Evolutionary conservation across 176 grass and related monocot genomes (phyloP).

Genomic region (Alloteropsis semialata): DNA sequence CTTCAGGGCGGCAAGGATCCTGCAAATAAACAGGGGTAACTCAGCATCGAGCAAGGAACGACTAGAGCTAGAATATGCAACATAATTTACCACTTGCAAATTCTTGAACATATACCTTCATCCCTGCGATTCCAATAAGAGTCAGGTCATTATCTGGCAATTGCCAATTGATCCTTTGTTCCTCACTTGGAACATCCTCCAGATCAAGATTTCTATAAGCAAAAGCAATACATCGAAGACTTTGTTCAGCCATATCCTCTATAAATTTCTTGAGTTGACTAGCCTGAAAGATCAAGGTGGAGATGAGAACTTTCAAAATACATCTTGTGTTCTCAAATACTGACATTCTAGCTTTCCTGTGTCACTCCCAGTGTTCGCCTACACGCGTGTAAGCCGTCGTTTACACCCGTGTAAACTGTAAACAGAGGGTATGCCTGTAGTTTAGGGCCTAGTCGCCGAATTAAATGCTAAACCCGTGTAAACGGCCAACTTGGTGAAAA

Average conservation of each 20-base stretch:
- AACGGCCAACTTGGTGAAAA: no score
- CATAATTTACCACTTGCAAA: constrained; percentile 25
- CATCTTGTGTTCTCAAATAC: neutral
- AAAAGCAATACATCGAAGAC: constrained; percentile 92
- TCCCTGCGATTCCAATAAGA: constrained; percentile 81
- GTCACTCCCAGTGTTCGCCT: no score
- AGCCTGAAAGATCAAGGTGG: constrained; percentile 46
- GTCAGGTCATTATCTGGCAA: constrained; percentile 71
- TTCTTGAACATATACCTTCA: constrained; percentile 65
- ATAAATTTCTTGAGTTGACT: constrained; percentile 65
- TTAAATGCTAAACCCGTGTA: no score
- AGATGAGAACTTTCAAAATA: constrained; percentile 1
- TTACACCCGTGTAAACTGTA: no score
- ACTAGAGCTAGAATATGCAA: constrained; percentile 7
- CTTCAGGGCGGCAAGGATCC: constrained; percentile 94
- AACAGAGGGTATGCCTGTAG: no score
- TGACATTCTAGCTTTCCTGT: neutral
- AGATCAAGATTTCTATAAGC: constrained; percentile 62
- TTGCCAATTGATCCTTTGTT: constrained; percentile 58
- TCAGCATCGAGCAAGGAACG: constrained; percentile 26
- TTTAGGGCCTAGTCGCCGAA: no score
- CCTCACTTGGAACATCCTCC: constrained; percentile 59
- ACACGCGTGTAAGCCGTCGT: no score
- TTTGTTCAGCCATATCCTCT: constrained; percentile 69
- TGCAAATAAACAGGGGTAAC: constrained; percentile 37